Conservation (phyloP, 208 protist species). For the Polymyxa betae region DNA sequence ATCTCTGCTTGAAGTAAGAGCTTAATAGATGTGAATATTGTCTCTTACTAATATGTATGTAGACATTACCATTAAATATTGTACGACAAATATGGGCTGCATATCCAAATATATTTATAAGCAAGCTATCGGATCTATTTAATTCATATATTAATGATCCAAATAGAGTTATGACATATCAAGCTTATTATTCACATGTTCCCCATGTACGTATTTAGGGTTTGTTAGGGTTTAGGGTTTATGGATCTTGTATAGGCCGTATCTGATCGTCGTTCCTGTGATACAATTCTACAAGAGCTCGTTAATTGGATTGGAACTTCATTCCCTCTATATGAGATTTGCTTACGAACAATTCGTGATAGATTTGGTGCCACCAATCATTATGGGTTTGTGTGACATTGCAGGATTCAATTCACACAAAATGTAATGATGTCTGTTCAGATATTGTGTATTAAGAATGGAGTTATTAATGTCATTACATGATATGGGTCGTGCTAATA, state of each 20-base stretch:
- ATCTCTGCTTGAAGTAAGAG: neutral
- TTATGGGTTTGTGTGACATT: neutral
- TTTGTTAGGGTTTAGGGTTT: too few species aligned
- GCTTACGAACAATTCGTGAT: conserved; percentile 7
- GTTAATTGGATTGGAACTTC: conserved; percentile 33
- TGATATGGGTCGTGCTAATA: neutral
- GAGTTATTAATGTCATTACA: conserved; percentile 37
- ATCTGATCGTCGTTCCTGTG: conserved; percentile 4
- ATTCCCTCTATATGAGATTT: neutral
- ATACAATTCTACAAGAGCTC: conserved; percentile 33
- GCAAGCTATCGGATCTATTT: neutral
- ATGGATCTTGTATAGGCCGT: too few species aligned
- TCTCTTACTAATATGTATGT: neutral
- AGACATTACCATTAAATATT: conserved; percentile 15
- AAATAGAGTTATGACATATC: neutral
- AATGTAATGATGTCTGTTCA: neutral
- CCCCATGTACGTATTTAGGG: too few species aligned
- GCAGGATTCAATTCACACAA: neutral
- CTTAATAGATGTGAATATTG: neutral
- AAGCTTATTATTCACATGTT: neutral
- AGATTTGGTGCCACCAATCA: neutral
- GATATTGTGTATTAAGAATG: conserved; percentile 23
- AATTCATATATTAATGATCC: neutral
- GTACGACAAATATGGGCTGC: conserved; percentile 19
- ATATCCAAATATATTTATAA: neutral